Conservation (phyloP, 306 rosid genomes). For the Phaseolus lunatus region DNA sequence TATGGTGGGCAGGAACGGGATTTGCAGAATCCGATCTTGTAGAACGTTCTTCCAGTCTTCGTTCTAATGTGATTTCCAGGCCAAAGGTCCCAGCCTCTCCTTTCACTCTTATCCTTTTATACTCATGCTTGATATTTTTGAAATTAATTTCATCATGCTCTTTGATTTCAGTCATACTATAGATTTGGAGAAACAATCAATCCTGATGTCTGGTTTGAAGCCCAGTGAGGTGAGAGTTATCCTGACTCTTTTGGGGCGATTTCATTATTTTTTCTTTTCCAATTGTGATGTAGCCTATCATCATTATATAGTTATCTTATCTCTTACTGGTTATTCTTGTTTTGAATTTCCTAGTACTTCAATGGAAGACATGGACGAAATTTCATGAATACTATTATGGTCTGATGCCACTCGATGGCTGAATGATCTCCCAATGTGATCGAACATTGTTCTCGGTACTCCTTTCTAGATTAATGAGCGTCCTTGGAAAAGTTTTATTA, state of each 20-base stretch:
- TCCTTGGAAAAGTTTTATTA: too few species aligned
- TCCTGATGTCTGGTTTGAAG: constrained; percentile 98
- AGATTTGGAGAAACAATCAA: constrained; percentile 68
- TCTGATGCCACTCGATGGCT: too few species aligned
- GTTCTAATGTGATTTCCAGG: constrained; percentile 73
- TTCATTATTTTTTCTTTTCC: constrained; percentile 9
- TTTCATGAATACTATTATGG: too few species aligned
- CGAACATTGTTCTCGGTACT: too few species aligned
- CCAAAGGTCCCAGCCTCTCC: constrained; percentile 70
- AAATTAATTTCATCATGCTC: constrained; percentile 33
- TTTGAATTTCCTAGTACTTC: too few species aligned
- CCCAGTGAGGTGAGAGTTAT: constrained; percentile 69
- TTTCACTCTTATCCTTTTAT: constrained; percentile 29
- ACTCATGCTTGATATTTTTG: constrained; percentile 29
- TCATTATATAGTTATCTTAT: constrained; percentile 11
- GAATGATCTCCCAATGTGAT: too few species aligned
- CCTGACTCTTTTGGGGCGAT: constrained; percentile 34
- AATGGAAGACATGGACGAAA: too few species aligned
- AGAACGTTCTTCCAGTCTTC: constrained; percentile 80
- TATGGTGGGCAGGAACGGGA: constrained; percentile 73
- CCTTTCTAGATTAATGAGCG: too few species aligned
- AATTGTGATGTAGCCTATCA: not conserved
- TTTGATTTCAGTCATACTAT: constrained; percentile 71
- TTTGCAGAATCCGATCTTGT: constrained; percentile 77
- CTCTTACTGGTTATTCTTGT: too few species aligned